Evolutionary conservation across 495 filamentous ascomycete species (phyloP).

Genomic region (Evernia prunastri): DNA sequence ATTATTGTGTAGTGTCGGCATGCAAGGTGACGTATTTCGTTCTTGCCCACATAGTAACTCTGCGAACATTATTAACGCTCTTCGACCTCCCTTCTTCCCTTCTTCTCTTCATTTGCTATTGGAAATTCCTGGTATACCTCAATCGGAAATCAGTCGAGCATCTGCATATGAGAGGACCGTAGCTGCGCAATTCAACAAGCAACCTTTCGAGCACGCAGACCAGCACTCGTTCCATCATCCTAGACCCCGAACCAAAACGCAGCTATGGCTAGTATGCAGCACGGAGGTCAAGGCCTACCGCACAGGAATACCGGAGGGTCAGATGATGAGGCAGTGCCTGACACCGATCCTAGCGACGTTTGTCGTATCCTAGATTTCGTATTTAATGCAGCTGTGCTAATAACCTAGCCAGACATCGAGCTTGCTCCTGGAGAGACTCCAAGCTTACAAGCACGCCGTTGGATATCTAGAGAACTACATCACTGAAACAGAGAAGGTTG

Average conservation of each 20-base stretch:
- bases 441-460: conserved; percentile 92
- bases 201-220: background rate
- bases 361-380: conserved; percentile 26
- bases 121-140: background rate
- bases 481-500: conserved; percentile 69
- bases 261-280: background rate
- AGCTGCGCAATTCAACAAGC: background rate
- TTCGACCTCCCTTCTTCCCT: background rate
- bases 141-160: too few species aligned
- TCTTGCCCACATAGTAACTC: background rate
- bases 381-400: background rate
- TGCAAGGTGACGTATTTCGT: background rate
- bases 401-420: conserved; percentile 52
- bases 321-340: conserved; percentile 63
- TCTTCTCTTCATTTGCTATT: background rate
- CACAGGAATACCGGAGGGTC: conserved; percentile 15
- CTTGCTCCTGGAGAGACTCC: conserved; percentile 75
- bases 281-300: conserved; percentile 2
- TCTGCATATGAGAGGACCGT: background rate
- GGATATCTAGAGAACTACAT: conserved; percentile 89
- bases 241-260: background rate
- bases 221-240: background rate
- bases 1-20: too few species aligned
- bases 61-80: background rate
- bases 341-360: conserved; percentile 74